Evolutionary conservation across 2,329 filamentous ascomycete genomes (phyloP), one percentile per base, ranked within the genome.

Genomic region (Incumbomyces delicatus): DNA sequence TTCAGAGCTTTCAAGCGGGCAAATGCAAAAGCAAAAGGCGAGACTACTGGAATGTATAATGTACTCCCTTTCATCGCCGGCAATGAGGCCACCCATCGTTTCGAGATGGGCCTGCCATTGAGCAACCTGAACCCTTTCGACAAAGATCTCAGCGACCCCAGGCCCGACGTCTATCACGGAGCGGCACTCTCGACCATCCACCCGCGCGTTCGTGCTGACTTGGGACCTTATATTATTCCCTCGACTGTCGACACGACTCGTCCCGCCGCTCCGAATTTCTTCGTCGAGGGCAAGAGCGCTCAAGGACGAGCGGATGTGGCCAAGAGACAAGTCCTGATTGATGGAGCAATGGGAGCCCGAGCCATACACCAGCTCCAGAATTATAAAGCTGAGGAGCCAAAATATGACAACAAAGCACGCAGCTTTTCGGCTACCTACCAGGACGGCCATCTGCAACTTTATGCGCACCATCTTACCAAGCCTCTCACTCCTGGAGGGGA

Each of bases 331-430:
- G 51, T 43, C 14, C 32, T 41, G 7, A 29, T 46, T 41, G 36
- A 51, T 41, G 53, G 51, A 18, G 51, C 51, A 11, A 17, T 53
- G 2, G 53, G 53, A 5, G 53, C 53, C 13, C 51, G 53, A 40
- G 53, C 47, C 12, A 52, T 55, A 36, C 53, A 55, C 41, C 16
- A 41, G 8, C 51, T 55, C 3, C 51, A 49, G 49, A 50, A 50
- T 36, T 52, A 53, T 45, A 42, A 54, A 46, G 43, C 54, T 46
- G 54, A 57, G 17, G 57, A 62, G 33, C 56, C 56, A 1, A 27
- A 48, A 13, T 70, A 66, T 50, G 63, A 72, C 52, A 58, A 60
- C 40, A 62, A 66, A 14, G 60, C 68, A 8, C 64, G 67, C 50
- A 61, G 64, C 1, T 61, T 67, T 32, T 63, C 60, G 29, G 61